Percentiles rank a stretch among this genome's conserved stretches.
Evolutionary conservation across 192 early-diverging fungal genomes (phyloP).

Genomic region (Coemansia sp.): DNA sequence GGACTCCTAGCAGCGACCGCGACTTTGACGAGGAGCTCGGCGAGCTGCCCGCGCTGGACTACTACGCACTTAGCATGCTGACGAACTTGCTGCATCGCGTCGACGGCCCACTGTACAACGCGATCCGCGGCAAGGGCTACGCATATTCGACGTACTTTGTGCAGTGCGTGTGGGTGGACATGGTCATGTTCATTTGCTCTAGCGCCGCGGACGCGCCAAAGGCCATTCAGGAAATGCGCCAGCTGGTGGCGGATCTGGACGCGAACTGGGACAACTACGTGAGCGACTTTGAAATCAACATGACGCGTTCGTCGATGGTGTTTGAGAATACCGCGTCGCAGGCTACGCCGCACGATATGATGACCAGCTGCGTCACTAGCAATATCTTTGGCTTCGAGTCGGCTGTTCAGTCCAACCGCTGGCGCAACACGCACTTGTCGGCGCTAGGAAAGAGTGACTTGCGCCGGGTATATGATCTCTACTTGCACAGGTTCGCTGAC

Average conservation of each 20-base stretch:
- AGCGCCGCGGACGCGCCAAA: conserved; percentile 37
- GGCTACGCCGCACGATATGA: conserved; percentile 20
- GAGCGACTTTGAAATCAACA: conserved; percentile 44
- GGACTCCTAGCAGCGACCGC: conserved; percentile 9
- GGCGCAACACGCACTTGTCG: conserved; percentile 28
- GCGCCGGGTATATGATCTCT: conserved; percentile 33
- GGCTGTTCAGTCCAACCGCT: conserved; percentile 6
- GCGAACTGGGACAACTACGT: conserved; percentile 40
- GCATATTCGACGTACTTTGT: conserved; percentile 72
- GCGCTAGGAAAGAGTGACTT: conserved; percentile 32
- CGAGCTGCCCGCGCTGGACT: conserved; percentile 51
- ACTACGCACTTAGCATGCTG: conserved; percentile 63
- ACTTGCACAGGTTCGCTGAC: conserved; percentile 28
- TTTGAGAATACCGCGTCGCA: conserved; percentile 8
- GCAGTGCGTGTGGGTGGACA: conserved; percentile 61
- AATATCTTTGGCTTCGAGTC: conserved; percentile 37
- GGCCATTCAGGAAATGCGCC: conserved; percentile 26
- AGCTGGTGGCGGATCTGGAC: conserved; percentile 14
- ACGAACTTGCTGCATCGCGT: conserved; percentile 69
- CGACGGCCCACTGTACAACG: conserved; percentile 79
- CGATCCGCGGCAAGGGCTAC: conserved; percentile 74
- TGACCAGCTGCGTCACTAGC: conserved; percentile 8
- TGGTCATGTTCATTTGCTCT: conserved; percentile 39
- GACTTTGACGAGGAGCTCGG: conserved; percentile 43
- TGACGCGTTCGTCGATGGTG: conserved; percentile 33